Evolutionary conservation across 306 rosid species (phyloP), one percentile per base, ranked within the genome.

Genomic region (Casuarina equisetifolia): DNA sequence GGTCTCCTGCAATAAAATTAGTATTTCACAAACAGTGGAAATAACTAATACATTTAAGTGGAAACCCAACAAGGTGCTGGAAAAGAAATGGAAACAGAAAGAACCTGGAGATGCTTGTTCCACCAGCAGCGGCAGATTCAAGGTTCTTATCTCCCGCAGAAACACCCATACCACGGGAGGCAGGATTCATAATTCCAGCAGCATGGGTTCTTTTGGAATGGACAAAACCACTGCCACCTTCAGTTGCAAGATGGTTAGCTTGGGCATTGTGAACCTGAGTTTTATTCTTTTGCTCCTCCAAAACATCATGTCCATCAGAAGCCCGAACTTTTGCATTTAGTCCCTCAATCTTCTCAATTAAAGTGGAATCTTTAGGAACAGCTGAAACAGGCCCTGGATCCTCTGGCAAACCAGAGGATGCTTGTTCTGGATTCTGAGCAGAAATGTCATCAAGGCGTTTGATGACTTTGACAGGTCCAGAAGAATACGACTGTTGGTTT

Each of bases 281-380:
- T 76, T 85, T 88, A 76, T 78, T 88, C 59, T 78, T 76, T 76
- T 78, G 86, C 66, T 85, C 91, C 79, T 84, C 97, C 79, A 79
- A 80, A 49, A 48, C 78, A 86, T 91, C 97, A 76, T 19, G 74
- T 48, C 81, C 84, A 74, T 88, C 89, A 50, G 87, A 81, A 74
- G 83, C 86, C 32, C 98, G 90, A 38, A 89, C 96, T 86, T 91
- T 95, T 77, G 97, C 97, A 91, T 95, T 95, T 81, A 95, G 83
- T 84, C 96, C 93, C 87, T 92, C 96, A 76, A 95, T 91, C 84
- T 91, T 91, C 80, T 85, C 92, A 76, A 95, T 89, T 79, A 95
- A 70, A 79, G 90, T 89, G 78, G 96, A 73, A 80, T 92, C 95
- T 84, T 89, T 94, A 35, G 86, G 69, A 72, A 87, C 86, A 81